Conservation (phyloP, 1,284 basidiomycete species). For the Irpex sp. region DNA sequence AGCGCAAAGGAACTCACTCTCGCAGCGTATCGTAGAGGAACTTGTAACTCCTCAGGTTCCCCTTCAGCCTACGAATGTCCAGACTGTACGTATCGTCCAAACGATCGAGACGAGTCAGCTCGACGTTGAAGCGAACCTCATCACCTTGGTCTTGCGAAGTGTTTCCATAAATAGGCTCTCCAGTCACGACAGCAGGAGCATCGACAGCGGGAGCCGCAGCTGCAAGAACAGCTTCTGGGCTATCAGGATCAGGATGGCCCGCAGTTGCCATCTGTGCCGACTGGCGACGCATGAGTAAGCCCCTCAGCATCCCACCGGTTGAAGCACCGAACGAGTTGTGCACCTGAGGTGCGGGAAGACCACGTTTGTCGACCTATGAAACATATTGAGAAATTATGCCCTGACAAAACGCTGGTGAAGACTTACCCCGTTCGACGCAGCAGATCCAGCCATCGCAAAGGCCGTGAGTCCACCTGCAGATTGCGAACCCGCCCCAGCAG, state of each 20-base stretch:
- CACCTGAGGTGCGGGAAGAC: conserved; percentile 70
- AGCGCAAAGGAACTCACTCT: conserved; percentile 56
- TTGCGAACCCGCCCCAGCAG: conserved; percentile 39
- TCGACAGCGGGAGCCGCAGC: conserved; percentile 19
- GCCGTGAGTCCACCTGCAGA: conserved; percentile 55
- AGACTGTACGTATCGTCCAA: conserved; percentile 85
- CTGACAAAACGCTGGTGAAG: too few relatives aligned
- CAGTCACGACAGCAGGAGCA: conserved; percentile 21
- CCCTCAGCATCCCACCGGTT: conserved; percentile 77
- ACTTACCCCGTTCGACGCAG: conserved; percentile 78
- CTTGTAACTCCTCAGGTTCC: conserved; percentile 91
- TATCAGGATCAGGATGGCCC: conserved; percentile 21
- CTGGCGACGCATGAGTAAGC: conserved; percentile 82
- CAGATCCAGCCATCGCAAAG: conserved; percentile 74
- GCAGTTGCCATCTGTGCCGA: conserved; percentile 68
- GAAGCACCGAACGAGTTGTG: conserved; percentile 43
- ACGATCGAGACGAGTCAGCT: conserved; percentile 84
- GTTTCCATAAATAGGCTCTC: conserved; percentile 77
- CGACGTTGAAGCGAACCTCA: conserved; percentile 91
- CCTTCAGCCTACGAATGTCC: conserved; percentile 88
- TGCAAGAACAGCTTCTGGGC: conserved; percentile 23
- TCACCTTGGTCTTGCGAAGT: conserved; percentile 77
- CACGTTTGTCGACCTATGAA: conserved; percentile 75
- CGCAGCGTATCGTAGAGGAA: conserved; percentile 88
- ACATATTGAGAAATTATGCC: not conserved